Evolutionary conservation across 345 rosid genomes (phyloP).

Genomic region (Heritiera fomes): DNA sequence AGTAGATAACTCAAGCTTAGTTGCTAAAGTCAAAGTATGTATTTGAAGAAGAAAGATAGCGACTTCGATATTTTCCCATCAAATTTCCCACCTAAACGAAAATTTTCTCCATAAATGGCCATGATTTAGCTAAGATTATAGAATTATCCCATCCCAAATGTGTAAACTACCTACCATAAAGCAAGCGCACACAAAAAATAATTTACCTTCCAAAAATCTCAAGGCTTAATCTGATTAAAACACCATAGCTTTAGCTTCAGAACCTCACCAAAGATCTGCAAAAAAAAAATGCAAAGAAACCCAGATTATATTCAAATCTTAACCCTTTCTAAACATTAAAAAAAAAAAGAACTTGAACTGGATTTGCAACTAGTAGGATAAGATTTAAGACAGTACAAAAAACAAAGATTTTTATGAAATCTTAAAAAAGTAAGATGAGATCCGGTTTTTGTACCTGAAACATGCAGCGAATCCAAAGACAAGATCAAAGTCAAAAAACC

Average conservation of each 20-base stretch:
- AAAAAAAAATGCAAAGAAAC: conserved; percentile 10
- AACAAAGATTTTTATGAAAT: background rate
- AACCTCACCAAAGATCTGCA: conserved; percentile 35
- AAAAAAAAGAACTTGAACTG: conserved; percentile 12
- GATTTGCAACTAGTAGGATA: conserved; percentile 1
- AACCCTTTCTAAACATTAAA: background rate
- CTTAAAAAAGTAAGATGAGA: conserved; percentile 9
- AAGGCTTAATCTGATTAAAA: conserved; percentile 36
- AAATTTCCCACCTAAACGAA: background rate
- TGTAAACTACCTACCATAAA: background rate
- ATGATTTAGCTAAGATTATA: background rate
- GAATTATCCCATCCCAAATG: background rate
- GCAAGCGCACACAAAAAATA: background rate
- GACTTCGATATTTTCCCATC: background rate
- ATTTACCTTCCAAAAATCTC: conserved; percentile 22
- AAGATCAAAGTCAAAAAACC: conserved; percentile 21
- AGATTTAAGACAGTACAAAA: conserved; percentile 15
- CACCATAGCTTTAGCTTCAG: conserved; percentile 6
- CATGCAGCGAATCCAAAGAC: conserved; percentile 14
- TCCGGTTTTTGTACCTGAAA: conserved; percentile 20
- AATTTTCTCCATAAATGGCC: background rate
- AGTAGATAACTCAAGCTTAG: background rate
- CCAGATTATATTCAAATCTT: conserved; percentile 6
- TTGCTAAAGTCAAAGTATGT: conserved; percentile 4
- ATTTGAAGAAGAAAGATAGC: background rate